A percentile compares a stretch with the other conserved stretches of the same genome.
These are phyloP conservation scores for Sarcomyxa edulis DNA, from an alignment of 768 basidiomycete genomes.

Conservation along the genomic window DNA sequence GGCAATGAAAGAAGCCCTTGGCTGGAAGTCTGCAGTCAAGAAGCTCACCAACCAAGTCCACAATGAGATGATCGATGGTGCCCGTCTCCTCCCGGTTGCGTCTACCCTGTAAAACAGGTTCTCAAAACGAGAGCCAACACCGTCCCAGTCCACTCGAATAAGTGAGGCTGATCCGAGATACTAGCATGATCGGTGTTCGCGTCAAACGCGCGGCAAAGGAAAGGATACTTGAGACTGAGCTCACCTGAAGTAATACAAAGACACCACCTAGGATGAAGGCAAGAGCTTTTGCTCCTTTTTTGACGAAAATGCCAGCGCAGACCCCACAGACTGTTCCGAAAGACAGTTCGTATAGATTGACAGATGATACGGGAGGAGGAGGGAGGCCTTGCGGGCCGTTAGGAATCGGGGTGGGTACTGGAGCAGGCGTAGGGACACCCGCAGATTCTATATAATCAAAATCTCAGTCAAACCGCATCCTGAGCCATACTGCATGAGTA, in stretches of 20 bases:
- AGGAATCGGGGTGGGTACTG: constrained; percentile 8
- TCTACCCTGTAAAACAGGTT: constrained; percentile 64
- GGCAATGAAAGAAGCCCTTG: constrained; percentile 81
- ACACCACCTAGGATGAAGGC: constrained; percentile 88
- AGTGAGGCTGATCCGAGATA: constrained; percentile 73
- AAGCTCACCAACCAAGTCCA: constrained; percentile 75
- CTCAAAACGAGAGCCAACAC: constrained; percentile 63
- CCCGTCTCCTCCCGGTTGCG: constrained; percentile 41
- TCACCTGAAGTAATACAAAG: constrained; percentile 87
- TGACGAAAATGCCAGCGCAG: constrained; percentile 89
- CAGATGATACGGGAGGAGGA: constrained; percentile 62
- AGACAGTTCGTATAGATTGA: constrained; percentile 76
- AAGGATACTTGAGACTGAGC: constrained; percentile 11
- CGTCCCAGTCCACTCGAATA: constrained; percentile 79
- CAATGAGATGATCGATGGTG: constrained; percentile 60
- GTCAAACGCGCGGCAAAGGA: background rate
- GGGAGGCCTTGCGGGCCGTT: too few relatives aligned
- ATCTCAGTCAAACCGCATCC: constrained; percentile 2
- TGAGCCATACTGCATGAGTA: background rate
- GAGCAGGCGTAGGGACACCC: constrained; percentile 5
- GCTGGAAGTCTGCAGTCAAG: constrained; percentile 90
- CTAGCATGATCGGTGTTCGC: constrained; percentile 30
- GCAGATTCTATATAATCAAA: constrained; percentile 8
- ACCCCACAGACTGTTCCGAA: constrained; percentile 89
- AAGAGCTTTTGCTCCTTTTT: constrained; percentile 83